Base-by-base conservation (phyloP, 75 land plant species). In the Isoetes taiwanensis region DNA sequence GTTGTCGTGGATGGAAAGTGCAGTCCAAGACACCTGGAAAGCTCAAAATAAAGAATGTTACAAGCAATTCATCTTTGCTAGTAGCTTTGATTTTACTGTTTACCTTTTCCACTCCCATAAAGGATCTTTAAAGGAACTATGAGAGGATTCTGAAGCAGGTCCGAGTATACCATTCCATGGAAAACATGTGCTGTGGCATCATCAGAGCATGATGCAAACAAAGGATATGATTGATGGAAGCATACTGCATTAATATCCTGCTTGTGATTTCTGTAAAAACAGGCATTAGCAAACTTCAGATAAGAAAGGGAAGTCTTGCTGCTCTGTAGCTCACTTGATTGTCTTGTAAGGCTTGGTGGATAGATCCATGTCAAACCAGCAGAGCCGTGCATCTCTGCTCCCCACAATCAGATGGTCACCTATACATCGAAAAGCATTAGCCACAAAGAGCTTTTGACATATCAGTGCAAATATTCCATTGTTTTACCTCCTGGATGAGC, bases 331-430 rank as follows among this genome's bases (percentile, higher is more conserved):
- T 56, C 19, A 90, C 93, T 74, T 83, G 56, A 86, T 59, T 35
- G 68, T 72, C 48, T 57, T 78, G 67, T 93, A 87, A 38, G 95
- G 95, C 37, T 70, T 65, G 37, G 89, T 75, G 46, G 95, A 84
- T 23, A 87, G 83, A 33, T 93, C 98, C 88, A 87, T 75, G 54
- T 88, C 98, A 68, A 93, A 87, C 98, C 98, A 93, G 59, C 83
- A 81, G 27, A 91, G 12, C 52, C 84, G 87, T 30, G 96, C 89
- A 20, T 88, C 98, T 57, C 60, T 70, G 62, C 96, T 84, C 41
- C 90, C 98, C 30, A 88, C 74, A 29, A 93, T 75, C 41, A 88
- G 57, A 76, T 88, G 81, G 68, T 88, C 95, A 34, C 98, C 95
- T 93, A 62, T 40, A 65, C 57, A 61, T 24, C 28, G 11, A 52